These are phyloP conservation scores for Nothomitra cinnamomea DNA, from an alignment of 2,329 filamentous ascomycete species.

Conservation along the genomic window DNA sequence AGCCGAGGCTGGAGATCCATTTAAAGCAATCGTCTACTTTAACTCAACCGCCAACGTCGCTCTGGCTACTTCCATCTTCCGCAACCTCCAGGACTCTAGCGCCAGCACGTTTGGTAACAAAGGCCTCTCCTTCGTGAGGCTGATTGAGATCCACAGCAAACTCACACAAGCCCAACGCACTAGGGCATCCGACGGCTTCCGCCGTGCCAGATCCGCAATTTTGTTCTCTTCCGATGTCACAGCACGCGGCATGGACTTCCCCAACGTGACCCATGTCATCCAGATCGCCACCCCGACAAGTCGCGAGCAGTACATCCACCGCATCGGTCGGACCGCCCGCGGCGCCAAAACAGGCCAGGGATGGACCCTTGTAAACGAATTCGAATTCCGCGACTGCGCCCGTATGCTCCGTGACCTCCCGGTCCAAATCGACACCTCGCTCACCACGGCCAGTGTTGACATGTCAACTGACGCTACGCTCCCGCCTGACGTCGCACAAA, in stretches of 20 bases:
- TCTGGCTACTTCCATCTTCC: conserved; percentile 42
- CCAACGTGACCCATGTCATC: conserved; percentile 34
- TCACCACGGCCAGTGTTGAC: conserved; percentile 34
- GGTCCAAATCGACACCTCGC: conserved; percentile 34
- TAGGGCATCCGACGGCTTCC: conserved; percentile 54
- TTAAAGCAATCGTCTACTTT: conserved; percentile 95
- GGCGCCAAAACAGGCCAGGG: conserved; percentile 57
- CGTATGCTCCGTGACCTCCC: conserved; percentile 40
- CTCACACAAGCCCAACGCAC: conserved; percentile 57
- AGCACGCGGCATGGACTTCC: conserved; percentile 35
- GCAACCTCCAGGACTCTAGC: conserved; percentile 25
- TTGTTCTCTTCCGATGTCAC: conserved; percentile 34
- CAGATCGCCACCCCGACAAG: conserved; percentile 30
- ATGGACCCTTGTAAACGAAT: conserved; percentile 44
- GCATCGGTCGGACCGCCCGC: conserved; percentile 37
- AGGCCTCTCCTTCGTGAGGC: conserved; percentile 18
- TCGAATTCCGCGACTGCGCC: conserved; percentile 33
- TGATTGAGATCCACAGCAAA: conserved; percentile 54
- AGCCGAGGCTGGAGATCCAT: conserved; percentile 34
- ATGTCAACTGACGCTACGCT: conserved; percentile 23
- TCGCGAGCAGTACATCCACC: conserved; percentile 33
- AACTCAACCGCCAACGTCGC: conserved; percentile 60
- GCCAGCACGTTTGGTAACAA: conserved; percentile 16
- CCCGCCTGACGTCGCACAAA: conserved; percentile 24
- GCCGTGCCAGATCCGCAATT: conserved; percentile 37